A percentile compares a stretch with the other conserved stretches of the same genome.
Conservation (phyloP, 805 yeast genomes). For the Cyberlindnera maritima region DNA sequence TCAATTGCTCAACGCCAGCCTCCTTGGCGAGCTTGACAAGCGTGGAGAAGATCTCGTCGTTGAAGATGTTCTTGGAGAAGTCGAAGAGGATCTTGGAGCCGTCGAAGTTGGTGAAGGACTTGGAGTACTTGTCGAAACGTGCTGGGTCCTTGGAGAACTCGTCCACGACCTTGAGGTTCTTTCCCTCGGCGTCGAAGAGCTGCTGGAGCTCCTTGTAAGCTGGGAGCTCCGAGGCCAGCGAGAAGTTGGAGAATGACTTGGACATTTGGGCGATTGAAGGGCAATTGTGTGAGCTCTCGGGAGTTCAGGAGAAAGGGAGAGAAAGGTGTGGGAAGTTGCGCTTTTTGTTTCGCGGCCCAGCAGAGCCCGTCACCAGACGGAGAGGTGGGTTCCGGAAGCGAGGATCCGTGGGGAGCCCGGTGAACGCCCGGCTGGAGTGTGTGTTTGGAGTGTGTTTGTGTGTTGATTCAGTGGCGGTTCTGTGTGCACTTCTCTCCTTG, state of each 20-base stretch:
- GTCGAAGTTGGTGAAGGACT: slow-evolving; percentile 79
- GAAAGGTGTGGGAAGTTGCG: neutral
- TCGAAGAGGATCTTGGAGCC: slow-evolving; percentile 89
- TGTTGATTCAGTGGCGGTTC: too few species aligned
- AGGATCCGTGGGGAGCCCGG: too few species aligned
- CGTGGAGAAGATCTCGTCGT: slow-evolving; percentile 71
- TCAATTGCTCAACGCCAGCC: slow-evolving; percentile 79
- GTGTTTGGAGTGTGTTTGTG: too few species aligned
- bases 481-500: too few species aligned
- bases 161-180: slow-evolving; percentile 61
- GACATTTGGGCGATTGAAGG: neutral
- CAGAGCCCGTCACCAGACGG: slow-evolving; percentile 15
- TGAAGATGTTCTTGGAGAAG: slow-evolving; percentile 90
- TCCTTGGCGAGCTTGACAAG: slow-evolving; percentile 83
- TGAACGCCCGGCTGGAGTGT: too few species aligned
- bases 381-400: slow-evolving; percentile 13
- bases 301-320: neutral
- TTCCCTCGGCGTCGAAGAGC: slow-evolving; percentile 68
- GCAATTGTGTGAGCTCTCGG: neutral
- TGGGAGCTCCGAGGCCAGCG: slow-evolving; percentile 54
- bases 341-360: slow-evolving; percentile 1
- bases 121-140: slow-evolving; percentile 75
- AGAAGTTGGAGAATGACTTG: slow-evolving; percentile 13
- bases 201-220: slow-evolving; percentile 80
- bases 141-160: slow-evolving; percentile 73